A percentile compares a stretch with the other conserved stretches of the same genome.
phyloP scores from a whole-genome alignment of 352 stramenopile species.

The Phytopythium delawarense region DNA sequence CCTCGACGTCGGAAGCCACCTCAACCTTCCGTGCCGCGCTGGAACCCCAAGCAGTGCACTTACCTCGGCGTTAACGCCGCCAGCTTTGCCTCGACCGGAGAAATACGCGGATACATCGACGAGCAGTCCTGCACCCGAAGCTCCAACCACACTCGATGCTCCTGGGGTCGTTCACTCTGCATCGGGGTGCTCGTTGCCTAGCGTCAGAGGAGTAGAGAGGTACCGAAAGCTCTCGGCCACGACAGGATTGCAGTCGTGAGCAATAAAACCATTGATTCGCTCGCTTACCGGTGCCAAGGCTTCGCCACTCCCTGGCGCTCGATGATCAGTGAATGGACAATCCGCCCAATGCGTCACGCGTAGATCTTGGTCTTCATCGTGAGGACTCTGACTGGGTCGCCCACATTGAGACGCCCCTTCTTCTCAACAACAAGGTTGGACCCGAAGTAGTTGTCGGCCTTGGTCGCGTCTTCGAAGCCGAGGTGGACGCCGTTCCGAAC shows the following conservation, averaged over 20 bases:
- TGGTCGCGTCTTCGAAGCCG: constrained; percentile 50
- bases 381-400: constrained; percentile 52
- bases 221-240: constrained; percentile 39
- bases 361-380: constrained; percentile 59
- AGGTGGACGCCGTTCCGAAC: constrained; percentile 58
- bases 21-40: not conserved
- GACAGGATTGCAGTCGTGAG: not conserved
- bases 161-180: constrained; percentile 2
- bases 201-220: constrained; percentile 44
- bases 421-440: constrained; percentile 67
- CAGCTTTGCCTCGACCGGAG: not conserved
- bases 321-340: not conserved
- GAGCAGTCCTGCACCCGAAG: not conserved
- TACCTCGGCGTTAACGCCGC: not conserved
- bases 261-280: not conserved
- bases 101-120: not conserved
- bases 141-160: not conserved
- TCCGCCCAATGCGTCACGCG: constrained; percentile 21
- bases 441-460: constrained; percentile 67
- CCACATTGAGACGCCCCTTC: constrained; percentile 30
- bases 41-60: not conserved
- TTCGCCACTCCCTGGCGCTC: not conserved
- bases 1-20: not conserved
- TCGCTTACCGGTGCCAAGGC: not conserved
- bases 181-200: constrained; percentile 35